Evolutionary conservation across 129 eudicot species (phyloP).

Genomic region (Apium graveolens): DNA sequence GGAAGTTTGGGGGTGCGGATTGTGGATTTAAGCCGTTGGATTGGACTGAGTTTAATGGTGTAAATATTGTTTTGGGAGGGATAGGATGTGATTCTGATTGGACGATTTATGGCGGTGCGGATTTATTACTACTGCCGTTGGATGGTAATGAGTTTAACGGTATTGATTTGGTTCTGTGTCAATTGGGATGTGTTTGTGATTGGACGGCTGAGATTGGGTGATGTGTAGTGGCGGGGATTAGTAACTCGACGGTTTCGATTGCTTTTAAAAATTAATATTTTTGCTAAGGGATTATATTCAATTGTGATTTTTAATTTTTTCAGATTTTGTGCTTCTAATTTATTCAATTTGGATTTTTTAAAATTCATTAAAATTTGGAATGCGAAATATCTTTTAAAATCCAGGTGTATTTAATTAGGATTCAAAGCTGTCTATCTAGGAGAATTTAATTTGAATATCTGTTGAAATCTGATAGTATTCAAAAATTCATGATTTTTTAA

Average conservation of each 20-base stretch:
- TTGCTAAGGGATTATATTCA: too few species aligned
- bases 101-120: neutral
- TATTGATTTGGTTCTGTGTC: neutral
- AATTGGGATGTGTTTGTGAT: neutral
- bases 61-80: neutral
- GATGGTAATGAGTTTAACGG: neutral
- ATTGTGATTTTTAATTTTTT: too few species aligned
- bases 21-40: neutral
- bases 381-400: too few species aligned
- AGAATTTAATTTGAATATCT: too few species aligned
- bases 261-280: neutral
- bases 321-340: too few species aligned
- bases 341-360: too few species aligned
- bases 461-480: too few species aligned
- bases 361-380: too few species aligned
- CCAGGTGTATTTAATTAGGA: too few species aligned
- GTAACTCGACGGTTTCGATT: neutral
- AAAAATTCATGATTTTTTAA: too few species aligned
- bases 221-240: too few species aligned
- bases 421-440: too few species aligned
- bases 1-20: neutral
- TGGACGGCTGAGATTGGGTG: neutral
- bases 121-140: neutral
- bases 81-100: neutral
- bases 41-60: neutral